Conservation (phyloP, 176 grass and related monocot species). For the Oryza coarctata region DNA sequence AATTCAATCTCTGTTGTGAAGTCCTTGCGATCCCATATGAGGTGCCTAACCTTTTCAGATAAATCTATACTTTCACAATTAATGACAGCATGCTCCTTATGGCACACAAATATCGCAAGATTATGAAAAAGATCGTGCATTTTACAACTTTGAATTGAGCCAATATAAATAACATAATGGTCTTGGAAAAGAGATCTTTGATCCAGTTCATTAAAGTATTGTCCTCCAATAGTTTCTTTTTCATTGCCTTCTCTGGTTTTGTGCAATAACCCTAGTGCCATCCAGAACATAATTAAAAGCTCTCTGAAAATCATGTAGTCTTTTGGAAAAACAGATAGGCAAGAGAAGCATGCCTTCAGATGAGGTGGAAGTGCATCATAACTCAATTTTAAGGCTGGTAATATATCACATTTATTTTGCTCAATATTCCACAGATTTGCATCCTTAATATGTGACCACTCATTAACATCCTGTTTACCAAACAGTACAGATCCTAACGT, state of each 20-base stretch:
- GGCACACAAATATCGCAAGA: neutral
- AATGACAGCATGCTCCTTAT: neutral
- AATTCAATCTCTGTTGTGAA: neutral
- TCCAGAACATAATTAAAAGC: neutral
- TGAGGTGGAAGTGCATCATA: conserved; percentile 12
- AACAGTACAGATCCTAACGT: neutral
- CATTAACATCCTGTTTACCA: neutral
- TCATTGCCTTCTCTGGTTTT: too few relatives aligned
- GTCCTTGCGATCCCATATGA: neutral
- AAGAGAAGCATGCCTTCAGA: neutral
- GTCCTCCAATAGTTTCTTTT: neutral
- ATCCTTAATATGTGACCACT: neutral
- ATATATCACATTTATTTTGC: neutral
- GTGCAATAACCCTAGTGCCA: neutral
- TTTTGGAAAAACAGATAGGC: neutral
- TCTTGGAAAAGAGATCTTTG: conserved; percentile 21
- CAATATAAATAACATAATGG: neutral
- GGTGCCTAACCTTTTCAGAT: neutral
- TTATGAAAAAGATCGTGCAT: neutral
- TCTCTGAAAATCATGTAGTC: neutral
- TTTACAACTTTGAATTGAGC: neutral
- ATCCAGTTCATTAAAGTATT: neutral
- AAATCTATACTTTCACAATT: neutral
- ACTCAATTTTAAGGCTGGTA: conserved; percentile 2
- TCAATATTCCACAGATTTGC: neutral